Percentiles rank a stretch among this genome's conserved stretches.
phyloP scores from a whole-genome alignment of 345 rosid genomes.

The Noccaea bulbosa region DNA sequence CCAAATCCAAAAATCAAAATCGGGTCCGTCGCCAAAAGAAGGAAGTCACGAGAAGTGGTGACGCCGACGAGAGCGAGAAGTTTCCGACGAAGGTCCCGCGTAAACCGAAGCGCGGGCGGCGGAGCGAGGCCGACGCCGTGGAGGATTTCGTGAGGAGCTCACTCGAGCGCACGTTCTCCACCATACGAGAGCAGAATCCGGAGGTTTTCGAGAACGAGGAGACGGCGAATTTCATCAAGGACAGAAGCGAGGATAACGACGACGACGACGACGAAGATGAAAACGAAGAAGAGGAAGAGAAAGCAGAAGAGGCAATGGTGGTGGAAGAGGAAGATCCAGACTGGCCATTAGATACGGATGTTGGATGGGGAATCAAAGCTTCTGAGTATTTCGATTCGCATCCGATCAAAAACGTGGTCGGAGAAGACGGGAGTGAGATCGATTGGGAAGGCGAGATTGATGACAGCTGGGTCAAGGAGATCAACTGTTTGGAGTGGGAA shows the following conservation, averaged over 20 bases:
- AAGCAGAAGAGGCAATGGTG: slow-evolving; percentile 47
- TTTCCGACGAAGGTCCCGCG: slow-evolving; percentile 56
- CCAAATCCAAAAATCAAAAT: slow-evolving; percentile 37
- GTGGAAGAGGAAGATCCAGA: slow-evolving; percentile 80
- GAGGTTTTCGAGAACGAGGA: slow-evolving; percentile 56
- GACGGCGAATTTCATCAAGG: slow-evolving; percentile 51
- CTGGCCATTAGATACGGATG: slow-evolving; percentile 95
- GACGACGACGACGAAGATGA: slow-evolving; percentile 28
- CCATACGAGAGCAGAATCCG: slow-evolving; percentile 62
- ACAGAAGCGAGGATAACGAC: slow-evolving; percentile 36
- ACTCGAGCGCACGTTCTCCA: slow-evolving; percentile 67
- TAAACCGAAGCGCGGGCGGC: slow-evolving; percentile 72
- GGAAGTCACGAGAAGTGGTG: slow-evolving; percentile 30
- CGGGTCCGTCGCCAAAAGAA: slow-evolving; percentile 29
- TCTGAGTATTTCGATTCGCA: slow-evolving; percentile 90
- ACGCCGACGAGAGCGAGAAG: slow-evolving; percentile 13
- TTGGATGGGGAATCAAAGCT: slow-evolving; percentile 94
- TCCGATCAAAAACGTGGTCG: slow-evolving; percentile 75
- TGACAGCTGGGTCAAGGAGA: slow-evolving; percentile 84
- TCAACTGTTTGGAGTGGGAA: slow-evolving; percentile 92
- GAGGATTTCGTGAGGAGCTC: slow-evolving; percentile 77
- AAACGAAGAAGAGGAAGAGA: slow-evolving; percentile 36
- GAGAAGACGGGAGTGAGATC: slow-evolving; percentile 78
- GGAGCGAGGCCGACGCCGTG: slow-evolving; percentile 80
- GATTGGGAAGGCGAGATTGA: slow-evolving; percentile 95